Percentiles rank a stretch among this genome's conserved stretches.
Evolutionary conservation across 1,139 yeast species (phyloP).

Genomic region (Hanseniaspora sp.): DNA sequence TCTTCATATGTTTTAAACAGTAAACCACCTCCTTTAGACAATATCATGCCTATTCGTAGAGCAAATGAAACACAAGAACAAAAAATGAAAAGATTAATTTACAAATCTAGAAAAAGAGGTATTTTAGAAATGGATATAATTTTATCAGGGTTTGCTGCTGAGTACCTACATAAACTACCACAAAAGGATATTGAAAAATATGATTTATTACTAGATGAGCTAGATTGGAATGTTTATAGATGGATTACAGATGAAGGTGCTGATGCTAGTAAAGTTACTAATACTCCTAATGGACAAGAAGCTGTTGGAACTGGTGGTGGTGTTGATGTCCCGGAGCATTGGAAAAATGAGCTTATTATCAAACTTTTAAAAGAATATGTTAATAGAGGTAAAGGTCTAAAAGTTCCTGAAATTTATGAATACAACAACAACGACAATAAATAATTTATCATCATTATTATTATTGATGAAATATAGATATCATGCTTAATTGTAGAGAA

Average conservation of each 20-base stretch:
- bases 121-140: slow-evolving; percentile 84
- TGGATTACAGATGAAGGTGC: slow-evolving; percentile 38
- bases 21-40: slow-evolving; percentile 22
- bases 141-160: slow-evolving; percentile 74
- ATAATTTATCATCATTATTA: too few relatives aligned
- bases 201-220: slow-evolving; percentile 74
- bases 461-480: too few relatives aligned
- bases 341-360: slow-evolving; percentile 62
- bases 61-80: slow-evolving; percentile 61
- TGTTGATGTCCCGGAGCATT: slow-evolving; percentile 69
- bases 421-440: slow-evolving; percentile 17
- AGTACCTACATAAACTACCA: slow-evolving; percentile 49
- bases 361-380: slow-evolving; percentile 59
- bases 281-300: slow-evolving; percentile 36
- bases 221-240: slow-evolving; percentile 97
- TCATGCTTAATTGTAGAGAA: too few relatives aligned
- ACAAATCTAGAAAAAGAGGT: slow-evolving; percentile 92
- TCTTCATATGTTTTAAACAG: background rate
- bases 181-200: slow-evolving; percentile 69
- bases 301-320: slow-evolving; percentile 16
- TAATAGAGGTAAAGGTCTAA: slow-evolving; percentile 55
- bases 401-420: slow-evolving; percentile 64
- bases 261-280: slow-evolving; percentile 63
- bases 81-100: slow-evolving; percentile 74
- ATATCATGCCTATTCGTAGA: slow-evolving; percentile 66